Evolutionary conservation across 208 protist genomes (phyloP), one percentile per base, ranked within the genome.

Genomic region (Jaenimonas drosophilae): DNA sequence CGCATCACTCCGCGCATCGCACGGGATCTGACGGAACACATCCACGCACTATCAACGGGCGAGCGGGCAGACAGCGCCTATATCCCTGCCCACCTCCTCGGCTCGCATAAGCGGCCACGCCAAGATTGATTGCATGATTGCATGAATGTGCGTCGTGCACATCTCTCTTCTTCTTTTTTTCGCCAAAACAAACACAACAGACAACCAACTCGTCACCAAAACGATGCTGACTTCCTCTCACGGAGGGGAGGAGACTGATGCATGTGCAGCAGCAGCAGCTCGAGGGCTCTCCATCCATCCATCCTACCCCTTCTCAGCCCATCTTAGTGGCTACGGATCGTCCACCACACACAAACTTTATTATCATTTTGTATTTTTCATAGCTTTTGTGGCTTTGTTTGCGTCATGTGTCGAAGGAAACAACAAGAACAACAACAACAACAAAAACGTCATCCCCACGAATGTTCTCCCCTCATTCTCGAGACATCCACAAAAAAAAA

Each of bases 1-100:
- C 69, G 94, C 6, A 72, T 99, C 20, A 88, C 66, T 4, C 59
- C 88, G 24, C 49, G 65, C 9, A 97, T 98, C 45, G 77, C 76
- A 27, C 72, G 83, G 44, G 96, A 99, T 66, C 42, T 95, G 16
- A 64, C 77, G 17, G 20, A 54, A 39, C 85, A 84, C 44, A 56
- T 87, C 16, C 77, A 81, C 49, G 64, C 64, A 51, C 54, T 93
- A 1, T 73, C 84, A 0, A 26, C 49, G 0, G 66, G 60, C 2
- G 26, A 64, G 34, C 49, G 70, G 14, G 47, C 36, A 14, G 76
- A 89, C 21, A 57, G 80, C 6, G 23, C 23, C 12, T 87, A 86
- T 52, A 45, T 89, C 20, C 78, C 83, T 2, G 72, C 79, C 64
- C 39, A 46, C 14, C 24, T 20, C 23, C 74, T 86, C 44, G 27